Conservation (phyloP, 129 eudicot genomes). For the Arctium minus region DNA sequence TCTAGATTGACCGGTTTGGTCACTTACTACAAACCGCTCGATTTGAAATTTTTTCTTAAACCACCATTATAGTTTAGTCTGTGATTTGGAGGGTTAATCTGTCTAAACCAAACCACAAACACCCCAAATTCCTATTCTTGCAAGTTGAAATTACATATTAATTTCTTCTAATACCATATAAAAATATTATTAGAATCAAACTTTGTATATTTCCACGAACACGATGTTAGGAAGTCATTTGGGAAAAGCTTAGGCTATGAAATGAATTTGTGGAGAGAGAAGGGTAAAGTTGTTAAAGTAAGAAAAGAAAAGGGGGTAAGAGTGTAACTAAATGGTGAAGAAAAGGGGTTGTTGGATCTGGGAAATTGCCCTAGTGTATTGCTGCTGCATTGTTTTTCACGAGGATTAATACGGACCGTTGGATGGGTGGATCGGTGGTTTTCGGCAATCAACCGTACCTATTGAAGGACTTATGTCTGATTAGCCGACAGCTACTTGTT, state of each 20-base stretch:
- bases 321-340: neutral
- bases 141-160: no score
- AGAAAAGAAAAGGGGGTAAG: neutral
- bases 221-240: no score
- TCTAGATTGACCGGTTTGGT: no score
- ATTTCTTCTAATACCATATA: neutral
- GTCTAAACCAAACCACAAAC: no score
- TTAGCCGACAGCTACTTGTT: constrained; percentile 33
- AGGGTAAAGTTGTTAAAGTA: neutral
- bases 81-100: no score
- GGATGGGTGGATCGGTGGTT: constrained; percentile 26
- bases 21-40: no score
- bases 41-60: no score
- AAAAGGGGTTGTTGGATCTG: constrained; percentile 44
- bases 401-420: constrained; percentile 34
- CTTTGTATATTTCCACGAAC: no score
- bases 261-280: neutral
- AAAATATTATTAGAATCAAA: no score
- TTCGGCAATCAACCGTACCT: constrained; percentile 41
- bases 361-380: constrained; percentile 45
- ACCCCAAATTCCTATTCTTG: no score
- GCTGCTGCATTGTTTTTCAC: constrained; percentile 38
- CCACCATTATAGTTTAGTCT: no score
- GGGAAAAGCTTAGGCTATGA: neutral
- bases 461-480: constrained; percentile 30